Percentiles rank a stretch among this genome's conserved stretches.
Evolutionary conservation across 805 yeast genomes (phyloP).

Genomic region (Saccharomycopsis sp.): DNA sequence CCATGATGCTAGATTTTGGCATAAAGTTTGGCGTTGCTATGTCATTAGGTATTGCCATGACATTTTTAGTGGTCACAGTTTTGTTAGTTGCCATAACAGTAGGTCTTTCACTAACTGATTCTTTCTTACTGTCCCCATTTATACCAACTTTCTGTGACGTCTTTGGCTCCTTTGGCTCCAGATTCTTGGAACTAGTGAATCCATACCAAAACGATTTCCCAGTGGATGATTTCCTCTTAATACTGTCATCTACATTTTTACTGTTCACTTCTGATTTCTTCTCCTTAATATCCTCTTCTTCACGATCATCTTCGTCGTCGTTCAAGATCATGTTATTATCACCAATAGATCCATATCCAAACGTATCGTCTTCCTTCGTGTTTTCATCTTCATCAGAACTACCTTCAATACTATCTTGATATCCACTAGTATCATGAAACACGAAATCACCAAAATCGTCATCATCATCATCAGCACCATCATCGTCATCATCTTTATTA

Average conservation of each 20-base stretch:
- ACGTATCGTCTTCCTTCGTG: background rate
- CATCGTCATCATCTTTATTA: constrained; percentile 1
- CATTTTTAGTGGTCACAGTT: too few species aligned
- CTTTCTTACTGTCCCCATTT: too few species aligned
- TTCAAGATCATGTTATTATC: background rate
- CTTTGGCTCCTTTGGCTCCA: too few species aligned
- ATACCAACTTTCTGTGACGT: too few species aligned
- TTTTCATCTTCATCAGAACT: constrained; percentile 3
- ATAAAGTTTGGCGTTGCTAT: too few species aligned
- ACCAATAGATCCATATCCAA: constrained; percentile 11
- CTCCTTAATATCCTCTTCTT: background rate
- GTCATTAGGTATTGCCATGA: too few species aligned
- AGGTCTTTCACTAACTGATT: too few species aligned
- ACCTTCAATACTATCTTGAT: background rate
- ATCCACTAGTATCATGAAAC: constrained; percentile 2
- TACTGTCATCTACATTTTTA: background rate
- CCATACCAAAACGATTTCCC: background rate
- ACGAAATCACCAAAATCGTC: constrained; percentile 17
- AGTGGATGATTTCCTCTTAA: background rate
- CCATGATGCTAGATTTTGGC: too few species aligned
- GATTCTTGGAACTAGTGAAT: background rate
- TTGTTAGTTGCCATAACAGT: too few species aligned
- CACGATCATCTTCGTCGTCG: constrained; percentile 2
- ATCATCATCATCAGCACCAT: constrained; percentile 11
- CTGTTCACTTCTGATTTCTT: background rate